phyloP scores from a whole-genome alignment of 139 green algal species.

The Chlorella sp. region DNA sequence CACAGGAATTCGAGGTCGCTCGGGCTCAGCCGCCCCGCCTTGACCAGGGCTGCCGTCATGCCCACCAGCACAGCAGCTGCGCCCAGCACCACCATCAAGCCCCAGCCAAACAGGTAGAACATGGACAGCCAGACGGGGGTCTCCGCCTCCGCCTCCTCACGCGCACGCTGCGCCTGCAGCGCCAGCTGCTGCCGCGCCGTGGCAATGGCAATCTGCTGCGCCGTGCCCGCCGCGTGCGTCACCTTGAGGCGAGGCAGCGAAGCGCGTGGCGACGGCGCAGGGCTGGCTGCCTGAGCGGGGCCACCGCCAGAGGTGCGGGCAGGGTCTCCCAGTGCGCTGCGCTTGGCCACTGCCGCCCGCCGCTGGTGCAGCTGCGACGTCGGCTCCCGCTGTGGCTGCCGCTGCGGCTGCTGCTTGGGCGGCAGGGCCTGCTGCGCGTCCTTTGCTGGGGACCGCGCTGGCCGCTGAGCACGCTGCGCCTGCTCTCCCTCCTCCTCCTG shows the following conservation, averaged over 20 bases:
- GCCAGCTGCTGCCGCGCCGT: slow-evolving; percentile 23
- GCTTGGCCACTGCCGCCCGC: neutral
- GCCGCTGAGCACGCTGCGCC: neutral
- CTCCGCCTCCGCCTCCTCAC: slow-evolving; percentile 7
- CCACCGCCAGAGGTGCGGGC: neutral
- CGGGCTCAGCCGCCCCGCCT: neutral
- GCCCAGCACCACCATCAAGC: neutral
- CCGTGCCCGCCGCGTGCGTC: neutral
- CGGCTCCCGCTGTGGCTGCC: neutral
- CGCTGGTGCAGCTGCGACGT: slow-evolving; percentile 15
- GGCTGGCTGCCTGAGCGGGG: neutral
- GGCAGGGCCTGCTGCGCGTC: neutral
- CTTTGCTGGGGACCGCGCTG: neutral
- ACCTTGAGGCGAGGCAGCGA: neutral
- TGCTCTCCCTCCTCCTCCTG: neutral
- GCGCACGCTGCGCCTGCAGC: neutral
- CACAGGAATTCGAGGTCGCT: slow-evolving; percentile 10
- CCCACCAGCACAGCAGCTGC: neutral
- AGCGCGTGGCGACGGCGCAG: neutral
- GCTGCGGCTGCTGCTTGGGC: neutral
- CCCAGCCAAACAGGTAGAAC: slow-evolving; percentile 25
- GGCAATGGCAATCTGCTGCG: slow-evolving; percentile 26
- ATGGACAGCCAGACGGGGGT: neutral
- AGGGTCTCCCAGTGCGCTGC: slow-evolving; percentile 8
- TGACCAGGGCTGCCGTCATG: slow-evolving; percentile 8